Percentiles rank a stretch among this genome's conserved stretches.
Evolutionary conservation across 306 rosid species (phyloP).

Genomic region (Notholithocarpus densiflorus): DNA sequence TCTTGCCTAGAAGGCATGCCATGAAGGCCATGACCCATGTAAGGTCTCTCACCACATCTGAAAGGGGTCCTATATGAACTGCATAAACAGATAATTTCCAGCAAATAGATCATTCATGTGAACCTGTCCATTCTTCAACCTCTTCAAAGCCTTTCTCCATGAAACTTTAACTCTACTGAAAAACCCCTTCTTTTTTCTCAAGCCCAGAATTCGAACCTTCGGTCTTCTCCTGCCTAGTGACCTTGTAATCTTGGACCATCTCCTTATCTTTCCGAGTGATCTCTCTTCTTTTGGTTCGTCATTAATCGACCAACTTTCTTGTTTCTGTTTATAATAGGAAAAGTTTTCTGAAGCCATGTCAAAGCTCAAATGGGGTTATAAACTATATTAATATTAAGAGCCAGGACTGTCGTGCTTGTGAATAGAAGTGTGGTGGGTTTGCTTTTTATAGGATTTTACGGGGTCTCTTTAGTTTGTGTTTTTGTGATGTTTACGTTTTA

Average conservation of each 20-base stretch:
- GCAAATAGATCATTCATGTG: slow-evolving; percentile 48
- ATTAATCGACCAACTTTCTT: slow-evolving; percentile 1
- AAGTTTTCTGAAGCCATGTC: slow-evolving; percentile 18
- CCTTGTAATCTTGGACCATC: slow-evolving; percentile 35
- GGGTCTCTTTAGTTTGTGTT: neutral
- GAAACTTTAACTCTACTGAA: slow-evolving; percentile 18
- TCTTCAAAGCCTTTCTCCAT: slow-evolving; percentile 33
- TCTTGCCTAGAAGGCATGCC: neutral
- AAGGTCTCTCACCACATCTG: neutral
- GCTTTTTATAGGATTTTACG: neutral
- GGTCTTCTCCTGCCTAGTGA: slow-evolving; percentile 40
- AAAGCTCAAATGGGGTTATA: neutral
- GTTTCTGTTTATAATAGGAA: slow-evolving; percentile 35
- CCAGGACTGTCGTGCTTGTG: neutral
- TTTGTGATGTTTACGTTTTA: neutral
- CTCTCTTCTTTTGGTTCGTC: slow-evolving; percentile 7
- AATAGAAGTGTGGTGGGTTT: neutral
- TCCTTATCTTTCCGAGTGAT: slow-evolving; percentile 32
- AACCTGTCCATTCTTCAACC: slow-evolving; percentile 43
- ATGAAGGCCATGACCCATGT: slow-evolving; percentile 14
- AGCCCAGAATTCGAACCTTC: slow-evolving; percentile 23
- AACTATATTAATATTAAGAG: neutral
- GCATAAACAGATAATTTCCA: slow-evolving; percentile 43
- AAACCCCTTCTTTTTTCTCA: slow-evolving; percentile 29
- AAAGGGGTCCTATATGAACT: slow-evolving; percentile 27